Evolutionary conservation across 2,329 filamentous ascomycete genomes (phyloP).

Genomic region (Trichoderma atroviride): DNA sequence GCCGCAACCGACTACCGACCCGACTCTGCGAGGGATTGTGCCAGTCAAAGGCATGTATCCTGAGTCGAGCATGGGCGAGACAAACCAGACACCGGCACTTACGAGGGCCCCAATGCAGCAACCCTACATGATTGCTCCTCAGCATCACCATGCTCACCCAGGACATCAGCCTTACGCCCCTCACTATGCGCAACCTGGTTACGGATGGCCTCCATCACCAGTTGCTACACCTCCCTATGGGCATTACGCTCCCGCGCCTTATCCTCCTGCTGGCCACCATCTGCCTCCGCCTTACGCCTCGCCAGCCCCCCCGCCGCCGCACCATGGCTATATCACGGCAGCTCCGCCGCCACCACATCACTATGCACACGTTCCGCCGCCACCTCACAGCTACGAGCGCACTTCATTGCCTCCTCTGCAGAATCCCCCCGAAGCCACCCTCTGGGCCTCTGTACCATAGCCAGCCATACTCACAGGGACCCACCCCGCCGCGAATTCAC

Average conservation of each 20-base stretch:
- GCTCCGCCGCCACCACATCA: constrained; percentile 30
- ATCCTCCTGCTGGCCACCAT: constrained; percentile 38
- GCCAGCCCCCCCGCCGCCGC: constrained; percentile 34
- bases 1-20: constrained; percentile 79
- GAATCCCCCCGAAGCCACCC: constrained; percentile 35
- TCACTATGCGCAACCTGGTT: constrained; percentile 49
- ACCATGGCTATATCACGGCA: constrained; percentile 25
- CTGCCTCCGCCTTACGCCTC: constrained; percentile 36
- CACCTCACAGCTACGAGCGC: constrained; percentile 38
- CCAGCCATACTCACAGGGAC: constrained; percentile 38
- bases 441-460: constrained; percentile 38
- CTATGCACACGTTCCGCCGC: constrained; percentile 31
- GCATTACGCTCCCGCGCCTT: constrained; percentile 48
- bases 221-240: constrained; percentile 57
- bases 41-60: constrained; percentile 96
- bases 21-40: constrained; percentile 76
- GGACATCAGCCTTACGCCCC: constrained; percentile 41
- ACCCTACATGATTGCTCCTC: constrained; percentile 44
- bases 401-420: constrained; percentile 44
- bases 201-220: constrained; percentile 60
- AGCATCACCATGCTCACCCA: constrained; percentile 38
- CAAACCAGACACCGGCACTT: constrained; percentile 76
- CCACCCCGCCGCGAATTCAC: constrained; percentile 41
- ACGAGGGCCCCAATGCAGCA: constrained; percentile 71
- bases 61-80: constrained; percentile 88